Percentiles rank a stretch among this genome's conserved stretches.
phyloP scores from a whole-genome alignment of 163 green algal genomes.

The Scenedesmus sp. region DNA sequence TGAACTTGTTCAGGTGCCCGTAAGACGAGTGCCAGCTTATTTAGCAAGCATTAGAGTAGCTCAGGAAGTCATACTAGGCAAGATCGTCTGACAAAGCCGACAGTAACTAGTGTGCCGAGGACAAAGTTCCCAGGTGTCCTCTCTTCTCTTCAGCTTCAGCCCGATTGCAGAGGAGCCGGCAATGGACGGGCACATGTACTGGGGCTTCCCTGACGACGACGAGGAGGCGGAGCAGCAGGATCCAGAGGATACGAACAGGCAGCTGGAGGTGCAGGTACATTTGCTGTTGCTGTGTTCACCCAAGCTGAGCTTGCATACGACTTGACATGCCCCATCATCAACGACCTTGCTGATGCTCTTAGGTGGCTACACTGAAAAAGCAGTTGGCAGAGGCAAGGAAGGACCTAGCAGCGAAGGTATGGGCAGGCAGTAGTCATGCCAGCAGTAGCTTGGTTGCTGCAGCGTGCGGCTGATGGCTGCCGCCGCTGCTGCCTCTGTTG shows the following conservation, averaged over 20 bases:
- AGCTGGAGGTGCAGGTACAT: slow-evolving; percentile 19
- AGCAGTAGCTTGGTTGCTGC: background rate
- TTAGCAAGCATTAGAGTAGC: background rate
- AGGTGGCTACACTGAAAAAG: slow-evolving; percentile 50
- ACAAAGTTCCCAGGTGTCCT: background rate
- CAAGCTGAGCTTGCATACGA: background rate
- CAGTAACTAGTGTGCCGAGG: background rate
- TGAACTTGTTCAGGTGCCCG: background rate
- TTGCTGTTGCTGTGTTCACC: background rate
- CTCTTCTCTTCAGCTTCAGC: background rate
- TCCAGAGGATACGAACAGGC: slow-evolving; percentile 13
- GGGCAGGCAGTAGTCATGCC: background rate
- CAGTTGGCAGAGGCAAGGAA: slow-evolving; percentile 64
- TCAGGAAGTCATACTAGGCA: background rate
- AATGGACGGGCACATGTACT: background rate
- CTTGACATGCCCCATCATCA: background rate
- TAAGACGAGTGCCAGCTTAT: too few species aligned
- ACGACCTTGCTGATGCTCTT: background rate
- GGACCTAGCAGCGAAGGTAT: slow-evolving; percentile 69
- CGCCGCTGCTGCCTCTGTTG: background rate
- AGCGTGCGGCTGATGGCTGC: background rate
- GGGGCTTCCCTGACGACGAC: slow-evolving; percentile 7
- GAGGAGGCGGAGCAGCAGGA: slow-evolving; percentile 14
- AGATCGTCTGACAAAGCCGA: background rate
- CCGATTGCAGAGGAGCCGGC: background rate